Evolutionary conservation across 495 filamentous ascomycete genomes (phyloP), one percentile per base, ranked within the genome.

Genomic region (Trichoderma orchidacearum): DNA sequence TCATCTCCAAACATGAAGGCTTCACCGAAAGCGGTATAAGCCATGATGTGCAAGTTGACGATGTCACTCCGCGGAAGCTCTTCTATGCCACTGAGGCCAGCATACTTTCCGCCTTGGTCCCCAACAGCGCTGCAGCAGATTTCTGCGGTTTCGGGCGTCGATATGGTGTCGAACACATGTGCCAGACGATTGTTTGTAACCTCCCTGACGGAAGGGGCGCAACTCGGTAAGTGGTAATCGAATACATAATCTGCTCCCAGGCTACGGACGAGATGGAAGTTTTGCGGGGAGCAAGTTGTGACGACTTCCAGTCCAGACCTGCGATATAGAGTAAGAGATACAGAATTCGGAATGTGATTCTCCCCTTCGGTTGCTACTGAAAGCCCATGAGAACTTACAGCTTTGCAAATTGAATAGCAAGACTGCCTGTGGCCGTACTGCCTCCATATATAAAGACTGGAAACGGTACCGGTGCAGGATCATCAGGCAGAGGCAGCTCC

Each of bases 241-340:
- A 80, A 84, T 0, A 75, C 73, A 9, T 65, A 59, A 32, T 70
- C 69, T 0, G 80, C 81, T 5, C 83, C 82, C 23, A 73, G 73
- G 2, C 56, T 63, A 28, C 68, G 64, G n/a, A 78, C 74, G 5
- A 84, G 64, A 3, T 74, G 69, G 54, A 80, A 78, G 64, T 85
- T 85, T 11, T 62, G 63, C 0, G 75, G 73, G 0, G 80, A 83
- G 58, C 80, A 81, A 0, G 79, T 82, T 5, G 75, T 66, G 36
- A 84, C 72, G 11, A 75, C 70, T 3, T 67, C 62, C 25, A 70
- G 66, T 8, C 77, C 76, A 25, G 70, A 60, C 12, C 61, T 48
- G 21, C 5, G n/a, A 13, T 28, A 12, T 17, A 9, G 27, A 8
- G 2, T 45, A 21, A 6, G 21, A 27, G 3, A 13, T 11, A 35